Conservation (phyloP, 2,329 filamentous ascomycete genomes). For the Hortaea sp. region DNA sequence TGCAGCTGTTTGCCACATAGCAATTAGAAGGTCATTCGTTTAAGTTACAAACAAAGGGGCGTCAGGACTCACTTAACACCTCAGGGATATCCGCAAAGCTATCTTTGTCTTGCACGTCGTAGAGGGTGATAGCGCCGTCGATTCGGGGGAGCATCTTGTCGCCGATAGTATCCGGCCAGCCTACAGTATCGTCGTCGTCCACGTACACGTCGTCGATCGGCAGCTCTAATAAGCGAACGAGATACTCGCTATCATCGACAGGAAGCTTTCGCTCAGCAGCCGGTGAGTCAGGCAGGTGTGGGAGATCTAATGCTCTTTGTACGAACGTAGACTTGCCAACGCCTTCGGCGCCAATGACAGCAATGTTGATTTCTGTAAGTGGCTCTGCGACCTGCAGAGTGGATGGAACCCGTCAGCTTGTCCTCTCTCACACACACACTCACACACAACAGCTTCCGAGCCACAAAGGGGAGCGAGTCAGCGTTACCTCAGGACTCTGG, state of each 20-base stretch:
- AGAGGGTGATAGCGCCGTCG: constrained; percentile 75
- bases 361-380: constrained; percentile 48
- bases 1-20: constrained; percentile 48
- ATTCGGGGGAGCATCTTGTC: constrained; percentile 63
- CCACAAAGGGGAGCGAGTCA: background rate
- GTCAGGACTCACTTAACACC: constrained; percentile 59
- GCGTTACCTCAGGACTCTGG: constrained; percentile 19
- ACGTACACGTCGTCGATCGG: constrained; percentile 42
- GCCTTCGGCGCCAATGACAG: constrained; percentile 43
- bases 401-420: constrained; percentile 2
- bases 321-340: constrained; percentile 53
- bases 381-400: constrained; percentile 16
- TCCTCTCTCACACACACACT: background rate
- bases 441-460: too few relatives aligned
- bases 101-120: constrained; percentile 72
- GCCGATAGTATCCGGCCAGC: constrained; percentile 47
- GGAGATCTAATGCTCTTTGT: constrained; percentile 46
- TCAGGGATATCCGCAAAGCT: constrained; percentile 66
- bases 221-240: constrained; percentile 50
- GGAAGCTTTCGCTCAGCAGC: constrained; percentile 44
- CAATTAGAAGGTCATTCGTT: constrained; percentile 1
- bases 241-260: constrained; percentile 44
- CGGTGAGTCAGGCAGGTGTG: constrained; percentile 30
- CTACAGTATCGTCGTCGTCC: constrained; percentile 41
- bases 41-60: background rate